These are phyloP conservation scores for Stephania yunnanensis DNA, from an alignment of 164 flowering plant species.

Conservation along the genomic window DNA sequence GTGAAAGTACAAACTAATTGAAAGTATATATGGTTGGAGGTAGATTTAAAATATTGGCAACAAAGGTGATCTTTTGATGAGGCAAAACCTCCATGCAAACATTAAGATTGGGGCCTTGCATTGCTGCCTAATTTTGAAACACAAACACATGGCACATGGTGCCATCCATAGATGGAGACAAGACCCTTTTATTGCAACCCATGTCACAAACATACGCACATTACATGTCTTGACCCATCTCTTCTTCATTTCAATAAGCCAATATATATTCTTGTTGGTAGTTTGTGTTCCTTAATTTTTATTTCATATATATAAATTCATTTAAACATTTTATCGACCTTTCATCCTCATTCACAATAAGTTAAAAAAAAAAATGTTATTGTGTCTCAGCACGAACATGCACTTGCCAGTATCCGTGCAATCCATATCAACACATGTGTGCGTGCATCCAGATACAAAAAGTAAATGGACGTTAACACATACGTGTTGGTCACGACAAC, in stretches of 20 bases:
- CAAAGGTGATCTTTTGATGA: not conserved
- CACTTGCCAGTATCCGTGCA: no score
- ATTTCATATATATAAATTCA: not conserved
- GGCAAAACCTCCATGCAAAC: not conserved
- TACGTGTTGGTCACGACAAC: no score
- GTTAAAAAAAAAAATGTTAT: no score
- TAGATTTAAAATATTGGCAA: not conserved
- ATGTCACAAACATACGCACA: constrained; percentile 1
- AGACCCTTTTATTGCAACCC: constrained; percentile 8
- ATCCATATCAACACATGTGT: no score
- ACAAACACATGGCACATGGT: constrained; percentile 5
- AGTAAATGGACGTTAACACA: no score
- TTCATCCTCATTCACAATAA: no score
- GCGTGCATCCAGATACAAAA: no score
- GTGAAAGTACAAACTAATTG: not conserved
- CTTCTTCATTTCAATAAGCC: constrained; percentile 4
- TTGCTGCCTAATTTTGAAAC: constrained; percentile 8
- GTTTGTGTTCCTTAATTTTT: constrained; percentile 1
- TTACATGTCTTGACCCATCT: not conserved
- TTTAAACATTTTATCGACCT: not conserved
- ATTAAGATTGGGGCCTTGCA: constrained; percentile 7
- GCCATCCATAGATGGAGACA: constrained; percentile 3
- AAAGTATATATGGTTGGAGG: not conserved
- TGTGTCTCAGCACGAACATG: no score
- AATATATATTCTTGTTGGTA: not conserved